Evolutionary conservation across 73 alveolate species (phyloP).

Genomic region (Symbiodinium pilosum): DNA sequence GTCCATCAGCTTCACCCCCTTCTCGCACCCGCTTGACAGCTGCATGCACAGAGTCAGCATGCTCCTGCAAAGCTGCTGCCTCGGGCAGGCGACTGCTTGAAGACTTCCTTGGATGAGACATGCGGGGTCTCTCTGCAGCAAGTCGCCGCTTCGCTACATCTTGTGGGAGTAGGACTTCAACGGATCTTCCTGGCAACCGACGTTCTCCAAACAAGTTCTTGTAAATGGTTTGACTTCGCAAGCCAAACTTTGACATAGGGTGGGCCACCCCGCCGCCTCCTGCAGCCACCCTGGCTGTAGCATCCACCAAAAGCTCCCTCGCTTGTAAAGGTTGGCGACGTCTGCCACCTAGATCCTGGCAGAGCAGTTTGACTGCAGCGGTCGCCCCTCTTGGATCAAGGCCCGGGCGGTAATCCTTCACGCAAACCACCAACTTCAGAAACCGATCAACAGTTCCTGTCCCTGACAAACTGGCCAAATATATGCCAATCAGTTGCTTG

Average conservation of each 20-base stretch:
- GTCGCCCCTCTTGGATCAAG: neutral
- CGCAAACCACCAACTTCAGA: neutral
- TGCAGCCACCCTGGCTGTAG: neutral
- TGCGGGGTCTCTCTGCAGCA: neutral
- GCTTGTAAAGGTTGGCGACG: neutral
- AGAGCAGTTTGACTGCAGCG: neutral
- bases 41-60: neutral
- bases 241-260: neutral
- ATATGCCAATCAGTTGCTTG: neutral
- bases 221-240: neutral
- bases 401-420: neutral
- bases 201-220: neutral
- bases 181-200: neutral
- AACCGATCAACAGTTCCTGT: conserved; percentile 31
- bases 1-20: neutral
- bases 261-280: neutral
- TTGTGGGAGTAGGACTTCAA: neutral
- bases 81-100: neutral
- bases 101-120: neutral
- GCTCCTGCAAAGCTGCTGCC: neutral
- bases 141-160: neutral
- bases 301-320: neutral
- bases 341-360: neutral
- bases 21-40: neutral
- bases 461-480: neutral